Evolutionary conservation across 208 protist species (phyloP).

Genomic region (Blechomonas ayalai): DNA sequence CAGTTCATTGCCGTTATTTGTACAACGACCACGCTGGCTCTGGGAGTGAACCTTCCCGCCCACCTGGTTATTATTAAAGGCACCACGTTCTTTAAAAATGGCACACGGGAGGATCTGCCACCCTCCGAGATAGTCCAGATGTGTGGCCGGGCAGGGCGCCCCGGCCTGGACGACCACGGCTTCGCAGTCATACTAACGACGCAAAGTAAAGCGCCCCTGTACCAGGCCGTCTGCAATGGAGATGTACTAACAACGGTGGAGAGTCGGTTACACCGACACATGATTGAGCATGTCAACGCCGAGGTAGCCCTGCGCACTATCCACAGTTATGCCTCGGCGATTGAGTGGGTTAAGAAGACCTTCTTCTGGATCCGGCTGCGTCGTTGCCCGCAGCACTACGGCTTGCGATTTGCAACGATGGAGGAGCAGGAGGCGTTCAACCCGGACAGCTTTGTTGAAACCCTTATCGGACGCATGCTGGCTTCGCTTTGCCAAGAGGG

Average conservation of each 20-base stretch:
- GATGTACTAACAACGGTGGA: constrained; percentile 46
- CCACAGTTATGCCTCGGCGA: constrained; percentile 45
- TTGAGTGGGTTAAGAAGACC: constrained; percentile 88
- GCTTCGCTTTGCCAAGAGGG: constrained; percentile 41
- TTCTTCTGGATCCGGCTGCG: constrained; percentile 85
- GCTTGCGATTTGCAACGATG: constrained; percentile 37
- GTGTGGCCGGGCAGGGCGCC: constrained; percentile 91
- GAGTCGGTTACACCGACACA: constrained; percentile 70
- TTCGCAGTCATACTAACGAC: constrained; percentile 89
- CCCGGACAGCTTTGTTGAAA: constrained; percentile 41
- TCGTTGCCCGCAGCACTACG: constrained; percentile 65
- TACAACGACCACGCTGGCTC: constrained; percentile 89
- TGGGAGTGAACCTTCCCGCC: constrained; percentile 92
- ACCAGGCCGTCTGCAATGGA: constrained; percentile 46
- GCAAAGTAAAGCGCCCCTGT: constrained; percentile 33
- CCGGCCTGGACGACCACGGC: constrained; percentile 77
- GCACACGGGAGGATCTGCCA: constrained; percentile 90
- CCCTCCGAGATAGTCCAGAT: constrained; percentile 99
- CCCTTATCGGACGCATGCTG: constrained; percentile 61
- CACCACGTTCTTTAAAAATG: constrained; percentile 97
- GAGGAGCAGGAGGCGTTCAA: constrained; percentile 39
- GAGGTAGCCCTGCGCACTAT: constrained; percentile 90
- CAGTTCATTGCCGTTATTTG: constrained; percentile 83
- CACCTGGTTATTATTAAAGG: constrained; percentile 95
- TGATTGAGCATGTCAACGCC: constrained; percentile 93